Base-by-base conservation (phyloP, 2,329 filamentous ascomycete species). In the Fusarium albosuccineum region DNA sequence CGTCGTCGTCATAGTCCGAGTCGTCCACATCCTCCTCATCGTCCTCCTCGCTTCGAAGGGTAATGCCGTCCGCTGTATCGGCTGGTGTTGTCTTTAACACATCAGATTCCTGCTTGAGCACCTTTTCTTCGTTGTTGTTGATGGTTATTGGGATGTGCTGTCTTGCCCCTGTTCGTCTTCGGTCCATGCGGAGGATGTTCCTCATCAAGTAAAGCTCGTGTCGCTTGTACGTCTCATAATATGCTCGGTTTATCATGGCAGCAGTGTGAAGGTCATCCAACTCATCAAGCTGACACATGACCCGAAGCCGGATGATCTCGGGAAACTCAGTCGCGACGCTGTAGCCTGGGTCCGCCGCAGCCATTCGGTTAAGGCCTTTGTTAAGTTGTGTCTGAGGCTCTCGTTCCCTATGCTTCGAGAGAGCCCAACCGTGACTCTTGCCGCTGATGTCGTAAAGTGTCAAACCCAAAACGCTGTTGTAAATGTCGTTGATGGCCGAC, bases 381-480 rank as follows among this genome's bases (percentile, higher is more conserved):
- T 73, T 72, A 10, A 70, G 64, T 2, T 79, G 73, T 2, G 67
- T 66, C 68, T 83, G 80, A 4, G 79, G 80, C 57, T 80, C 76
- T 2, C 70, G 54, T 36, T 74, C 73, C 37, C 67, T 69, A 52
- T 81, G 74, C 66, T 80, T 81, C 3, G 81, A 83, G 3, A 86
- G 61, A 0, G 78, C 84, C 84, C 84, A 86, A 6, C 83, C 85
- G 33, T 83, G 82, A 39, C 79, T 78, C 66, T 78, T 78, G 0
- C 83, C 83, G 14, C 80, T 83, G 1, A 86, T 79, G 30, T 86
- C 84, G 45, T 79, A 75, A 0, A 87, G 76, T 3, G 83, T 85
- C 5, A 87, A 62, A 0, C 85, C 85, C 7, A 75, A 72, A 3
- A 87, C 78, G 55, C 83, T 85, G 54, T 85, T 84, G 58, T 81